phyloP scores from a whole-genome alignment of 805 yeast genomes.

The Metschnikowia colocasiae region DNA sequence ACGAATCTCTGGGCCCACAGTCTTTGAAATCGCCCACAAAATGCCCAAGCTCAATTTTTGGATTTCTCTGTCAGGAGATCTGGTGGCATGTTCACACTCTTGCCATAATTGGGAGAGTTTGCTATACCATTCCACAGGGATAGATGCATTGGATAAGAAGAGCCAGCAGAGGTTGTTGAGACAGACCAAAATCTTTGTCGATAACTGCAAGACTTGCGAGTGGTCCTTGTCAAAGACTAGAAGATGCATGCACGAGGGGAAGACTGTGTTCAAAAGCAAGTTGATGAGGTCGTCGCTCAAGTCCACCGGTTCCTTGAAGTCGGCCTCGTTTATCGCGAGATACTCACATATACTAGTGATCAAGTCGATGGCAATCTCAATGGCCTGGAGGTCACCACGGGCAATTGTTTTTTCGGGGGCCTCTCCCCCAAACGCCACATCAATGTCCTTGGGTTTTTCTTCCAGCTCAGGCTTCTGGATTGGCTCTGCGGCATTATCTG shows the following conservation, averaged over 20 bases:
- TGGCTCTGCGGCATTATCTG: conserved; percentile 37
- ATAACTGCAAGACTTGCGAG: conserved; percentile 33
- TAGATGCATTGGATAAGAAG: conserved; percentile 29
- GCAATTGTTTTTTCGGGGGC: conserved; percentile 43
- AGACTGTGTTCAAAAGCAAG: conserved; percentile 23
- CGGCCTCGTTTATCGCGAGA: conserved; percentile 29
- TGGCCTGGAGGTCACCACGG: conserved; percentile 52
- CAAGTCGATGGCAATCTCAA: conserved; percentile 72
- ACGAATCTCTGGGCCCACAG: conserved; percentile 34
- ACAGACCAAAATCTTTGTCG: conserved; percentile 56
- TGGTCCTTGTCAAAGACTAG: conserved; percentile 32
- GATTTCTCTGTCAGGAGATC: conserved; percentile 18
- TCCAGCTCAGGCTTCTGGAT: conserved; percentile 20
- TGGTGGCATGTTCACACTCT: conserved; percentile 13
- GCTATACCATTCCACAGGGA: conserved; percentile 40
- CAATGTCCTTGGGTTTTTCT: conserved; percentile 21
- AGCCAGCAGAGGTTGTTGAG: conserved; percentile 74
- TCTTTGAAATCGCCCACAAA: conserved; percentile 37
- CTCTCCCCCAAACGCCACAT: conserved; percentile 21
- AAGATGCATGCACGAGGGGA: conserved; percentile 36
- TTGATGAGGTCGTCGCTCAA: conserved; percentile 20
- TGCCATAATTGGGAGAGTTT: conserved; percentile 30
- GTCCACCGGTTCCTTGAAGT: conserved; percentile 21
- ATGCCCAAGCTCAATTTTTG: conserved; percentile 35
- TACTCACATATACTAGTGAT: conserved; percentile 71